These are phyloP conservation scores for Ophiostoma piceae DNA, from an alignment of 2,329 filamentous ascomycete species.

Conservation along the genomic window DNA sequence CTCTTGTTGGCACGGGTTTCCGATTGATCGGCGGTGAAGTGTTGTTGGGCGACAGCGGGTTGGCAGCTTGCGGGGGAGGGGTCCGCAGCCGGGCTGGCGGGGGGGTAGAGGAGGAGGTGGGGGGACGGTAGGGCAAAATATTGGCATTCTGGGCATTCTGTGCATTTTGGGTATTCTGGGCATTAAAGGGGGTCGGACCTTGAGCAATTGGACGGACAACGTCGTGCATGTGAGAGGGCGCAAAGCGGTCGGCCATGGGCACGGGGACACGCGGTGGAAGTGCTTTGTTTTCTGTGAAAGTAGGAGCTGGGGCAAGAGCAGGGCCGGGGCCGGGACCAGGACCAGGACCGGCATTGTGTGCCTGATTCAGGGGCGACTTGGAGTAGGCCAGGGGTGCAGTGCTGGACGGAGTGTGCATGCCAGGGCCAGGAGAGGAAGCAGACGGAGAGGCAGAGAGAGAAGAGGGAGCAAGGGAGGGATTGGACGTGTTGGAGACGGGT, in stretches of 20 bases:
- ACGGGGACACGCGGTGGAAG: conserved; percentile 17
- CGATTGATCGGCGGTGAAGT: conserved; percentile 31
- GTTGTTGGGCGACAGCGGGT: conserved; percentile 23
- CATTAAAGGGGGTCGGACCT: conserved; percentile 25
- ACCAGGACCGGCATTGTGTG: conserved; percentile 27
- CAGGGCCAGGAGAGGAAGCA: conserved; percentile 27
- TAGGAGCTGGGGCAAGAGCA: conserved; percentile 25
- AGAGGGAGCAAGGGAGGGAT: conserved; percentile 4
- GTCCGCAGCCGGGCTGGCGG: conserved; percentile 20
- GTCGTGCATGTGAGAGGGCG: conserved; percentile 19
- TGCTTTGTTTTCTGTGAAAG: conserved; percentile 1
- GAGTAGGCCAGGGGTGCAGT: conserved; percentile 32
- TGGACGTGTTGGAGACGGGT: conserved; percentile 15
- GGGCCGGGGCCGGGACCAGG: conserved; percentile 22
- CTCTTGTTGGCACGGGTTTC: conserved; percentile 33
- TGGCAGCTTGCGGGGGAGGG: conserved; percentile 20
- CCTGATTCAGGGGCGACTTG: conserved; percentile 42
- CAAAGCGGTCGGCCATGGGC: conserved; percentile 13
- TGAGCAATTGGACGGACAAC: conserved; percentile 22
- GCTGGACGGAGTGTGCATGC: conserved; percentile 33
- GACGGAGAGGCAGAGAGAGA: not conserved
- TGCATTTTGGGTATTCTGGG: not conserved
- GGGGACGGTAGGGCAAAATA: conserved; percentile 16
- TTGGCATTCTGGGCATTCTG: not conserved
- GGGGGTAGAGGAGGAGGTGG: conserved; percentile 9